Base-by-base conservation (phyloP, 2,329 filamentous ascomycete genomes). In the Colletotrichum neosansevieriae region DNA sequence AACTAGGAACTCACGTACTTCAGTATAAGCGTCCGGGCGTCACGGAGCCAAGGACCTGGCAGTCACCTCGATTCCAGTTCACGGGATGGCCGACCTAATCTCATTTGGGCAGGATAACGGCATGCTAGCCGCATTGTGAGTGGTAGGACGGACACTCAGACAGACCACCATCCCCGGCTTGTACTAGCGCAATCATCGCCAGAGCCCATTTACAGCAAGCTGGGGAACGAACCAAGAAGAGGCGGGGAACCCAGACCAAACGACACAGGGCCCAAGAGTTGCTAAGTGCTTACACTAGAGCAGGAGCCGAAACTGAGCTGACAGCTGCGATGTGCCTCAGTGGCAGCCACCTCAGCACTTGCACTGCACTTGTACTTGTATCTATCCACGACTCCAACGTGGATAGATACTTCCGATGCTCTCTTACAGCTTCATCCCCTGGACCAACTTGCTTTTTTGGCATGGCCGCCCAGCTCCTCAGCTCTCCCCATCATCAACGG, bases 31-130 rank as follows among this genome's bases (percentile, higher is more conserved):
- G 62, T 50, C 62, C 40, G 66, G 56, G 65, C 61, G 61, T 54
- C 32, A 53, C 49, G 54, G 54, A 49, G 42, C 29, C 53, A 63
- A 42, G 49, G 50, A 63, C 61, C 34, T 56, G 59, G 56, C 61
- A 59, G 49, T 65, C 32, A 50, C 47, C 36, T 69, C 54, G 49
- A 49, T 68, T 66, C 56, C 66, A 56, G 32, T 42, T n/a, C 15
- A 32, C 34, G 49, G 24, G 34, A 45, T 58, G 19, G 15, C 36
- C 50, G 12, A 19, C 10, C 42, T 60, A 66, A 12, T 65, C 62
- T 32, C 3, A 4, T 54, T 66, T 38, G 21, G 49, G 49, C 2
- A 44, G 19, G 11, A 29, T 36, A 29, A 21, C 49, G 54, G 54
- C 7, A 17, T 21, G 15, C 45, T 24, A 58, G 40, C 15, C 17